phyloP scores from a whole-genome alignment of 2,329 filamentous ascomycete genomes.

The Alternaria viburni region DNA sequence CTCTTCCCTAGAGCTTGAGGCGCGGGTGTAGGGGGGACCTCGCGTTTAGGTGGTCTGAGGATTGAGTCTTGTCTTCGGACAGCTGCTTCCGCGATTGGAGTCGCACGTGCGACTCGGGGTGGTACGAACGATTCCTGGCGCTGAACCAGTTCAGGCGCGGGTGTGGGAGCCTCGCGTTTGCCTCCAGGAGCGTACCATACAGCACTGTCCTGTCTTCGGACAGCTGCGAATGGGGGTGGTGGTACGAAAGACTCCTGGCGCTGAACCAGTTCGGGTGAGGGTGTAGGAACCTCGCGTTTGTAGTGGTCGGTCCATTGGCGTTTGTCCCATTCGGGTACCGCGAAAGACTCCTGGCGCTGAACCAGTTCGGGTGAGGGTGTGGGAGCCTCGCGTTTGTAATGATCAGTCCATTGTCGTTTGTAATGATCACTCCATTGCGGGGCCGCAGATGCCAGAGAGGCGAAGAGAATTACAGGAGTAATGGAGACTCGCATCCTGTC shows the following conservation, averaged over 20 bases:
- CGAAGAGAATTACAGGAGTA: background rate
- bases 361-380: background rate
- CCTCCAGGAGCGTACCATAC: background rate
- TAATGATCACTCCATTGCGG: background rate
- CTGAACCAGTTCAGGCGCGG: background rate
- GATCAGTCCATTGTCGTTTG: background rate
- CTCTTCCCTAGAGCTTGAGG: background rate
- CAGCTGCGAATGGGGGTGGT: background rate
- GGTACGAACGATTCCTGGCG: background rate
- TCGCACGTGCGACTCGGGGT: background rate
- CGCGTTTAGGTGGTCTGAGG: background rate
- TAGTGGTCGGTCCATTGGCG: no score
- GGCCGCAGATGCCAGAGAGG: slow-evolving; percentile 8
- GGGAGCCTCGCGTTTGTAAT: background rate
- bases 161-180: background rate
- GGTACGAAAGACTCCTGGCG: background rate
- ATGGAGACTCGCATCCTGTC: background rate
- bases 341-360: background rate
- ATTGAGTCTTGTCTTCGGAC: background rate
- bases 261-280: background rate
- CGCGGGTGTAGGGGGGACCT: background rate
- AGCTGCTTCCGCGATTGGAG: background rate
- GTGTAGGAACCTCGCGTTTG: background rate
- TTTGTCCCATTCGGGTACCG: no score
- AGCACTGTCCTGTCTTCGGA: background rate